These are phyloP conservation scores for Panaeolus cyanescens DNA, from an alignment of 768 basidiomycete species.

Conservation along the genomic window DNA sequence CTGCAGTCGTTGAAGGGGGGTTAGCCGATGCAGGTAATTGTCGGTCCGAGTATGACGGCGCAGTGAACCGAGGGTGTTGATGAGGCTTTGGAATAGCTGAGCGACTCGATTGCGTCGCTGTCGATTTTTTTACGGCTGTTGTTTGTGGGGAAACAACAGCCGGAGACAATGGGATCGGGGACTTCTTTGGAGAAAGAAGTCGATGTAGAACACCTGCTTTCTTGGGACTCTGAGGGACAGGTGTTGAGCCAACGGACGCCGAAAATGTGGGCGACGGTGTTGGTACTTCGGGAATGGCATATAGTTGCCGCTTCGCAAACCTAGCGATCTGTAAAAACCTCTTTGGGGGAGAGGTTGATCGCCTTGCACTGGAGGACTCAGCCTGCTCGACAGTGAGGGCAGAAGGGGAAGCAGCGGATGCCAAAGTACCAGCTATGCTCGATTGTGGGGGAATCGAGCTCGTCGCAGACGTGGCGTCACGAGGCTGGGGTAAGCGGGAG, in stretches of 20 bases:
- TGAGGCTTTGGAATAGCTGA: not conserved
- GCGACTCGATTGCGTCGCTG: not conserved
- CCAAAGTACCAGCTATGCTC: slow-evolving; percentile 7
- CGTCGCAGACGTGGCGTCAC: slow-evolving; percentile 3
- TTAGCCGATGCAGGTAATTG: not conserved
- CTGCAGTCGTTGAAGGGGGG: slow-evolving; percentile 1
- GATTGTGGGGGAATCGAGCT: slow-evolving; percentile 1
- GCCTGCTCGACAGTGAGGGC: not conserved
- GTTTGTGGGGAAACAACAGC: not conserved
- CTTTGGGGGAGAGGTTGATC: not conserved
- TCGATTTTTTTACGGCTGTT: not conserved
- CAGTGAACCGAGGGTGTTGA: not conserved
- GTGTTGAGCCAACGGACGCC: not conserved
- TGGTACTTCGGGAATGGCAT: slow-evolving; percentile 12
- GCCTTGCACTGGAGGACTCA: not conserved
- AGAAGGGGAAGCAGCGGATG: slow-evolving; percentile 1
- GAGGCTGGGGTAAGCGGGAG: slow-evolving; percentile 9
- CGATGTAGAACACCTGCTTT: slow-evolving; percentile 2
- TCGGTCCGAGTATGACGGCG: not conserved
- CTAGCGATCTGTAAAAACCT: slow-evolving; percentile 9
- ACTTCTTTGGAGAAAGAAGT: slow-evolving; percentile 4
- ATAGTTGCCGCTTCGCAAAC: slow-evolving; percentile 15
- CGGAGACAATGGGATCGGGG: not conserved
- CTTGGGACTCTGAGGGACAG: not conserved
- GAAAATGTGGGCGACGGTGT: slow-evolving; percentile 10